These are phyloP conservation scores for Penicillium salamii DNA, from an alignment of 495 filamentous ascomycete genomes.

Conservation along the genomic window DNA sequence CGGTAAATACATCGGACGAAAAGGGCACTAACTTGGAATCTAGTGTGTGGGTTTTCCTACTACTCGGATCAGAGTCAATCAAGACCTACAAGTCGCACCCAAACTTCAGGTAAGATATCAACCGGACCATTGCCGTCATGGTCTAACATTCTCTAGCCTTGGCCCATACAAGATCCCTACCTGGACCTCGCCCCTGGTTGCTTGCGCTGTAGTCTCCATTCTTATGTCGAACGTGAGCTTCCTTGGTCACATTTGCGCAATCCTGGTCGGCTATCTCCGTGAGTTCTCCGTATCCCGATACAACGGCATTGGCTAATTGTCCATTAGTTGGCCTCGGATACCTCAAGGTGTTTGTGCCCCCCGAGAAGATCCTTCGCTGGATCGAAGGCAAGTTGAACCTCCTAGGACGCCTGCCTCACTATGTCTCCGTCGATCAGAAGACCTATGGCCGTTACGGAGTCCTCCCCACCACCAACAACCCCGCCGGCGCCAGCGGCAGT, in stretches of 20 bases:
- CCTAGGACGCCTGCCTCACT: conserved; percentile 76
- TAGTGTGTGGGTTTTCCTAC: conserved; percentile 88
- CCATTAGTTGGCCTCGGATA: conserved; percentile 75
- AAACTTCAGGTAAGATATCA: conserved; percentile 54
- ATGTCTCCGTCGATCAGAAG: conserved; percentile 90
- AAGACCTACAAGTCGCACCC: conserved; percentile 74
- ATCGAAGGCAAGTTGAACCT: conserved; percentile 83
- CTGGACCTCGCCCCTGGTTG: conserved; percentile 80
- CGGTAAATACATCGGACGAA: not conserved
- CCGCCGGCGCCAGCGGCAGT: conserved; percentile 30
- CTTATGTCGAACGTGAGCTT: conserved; percentile 78
- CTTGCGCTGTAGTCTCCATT: conserved; percentile 66
- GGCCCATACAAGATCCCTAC: conserved; percentile 79
- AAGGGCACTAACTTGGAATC: conserved; percentile 10
- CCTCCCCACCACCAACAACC: conserved; percentile 58
- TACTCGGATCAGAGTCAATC: conserved; percentile 79
- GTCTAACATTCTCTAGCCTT: conserved; percentile 23
- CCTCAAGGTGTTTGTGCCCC: conserved; percentile 78
- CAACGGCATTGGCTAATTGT: conserved; percentile 10
- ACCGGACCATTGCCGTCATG: not conserved
- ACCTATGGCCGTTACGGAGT: conserved; percentile 94
- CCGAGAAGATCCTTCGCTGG: conserved; percentile 75
- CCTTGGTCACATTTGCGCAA: conserved; percentile 80
- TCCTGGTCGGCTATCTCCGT: conserved; percentile 83
- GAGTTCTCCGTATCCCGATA: conserved; percentile 25